These are phyloP conservation scores for Calonectria montana DNA, from an alignment of 2,329 filamentous ascomycete species.

Conservation along the genomic window DNA sequence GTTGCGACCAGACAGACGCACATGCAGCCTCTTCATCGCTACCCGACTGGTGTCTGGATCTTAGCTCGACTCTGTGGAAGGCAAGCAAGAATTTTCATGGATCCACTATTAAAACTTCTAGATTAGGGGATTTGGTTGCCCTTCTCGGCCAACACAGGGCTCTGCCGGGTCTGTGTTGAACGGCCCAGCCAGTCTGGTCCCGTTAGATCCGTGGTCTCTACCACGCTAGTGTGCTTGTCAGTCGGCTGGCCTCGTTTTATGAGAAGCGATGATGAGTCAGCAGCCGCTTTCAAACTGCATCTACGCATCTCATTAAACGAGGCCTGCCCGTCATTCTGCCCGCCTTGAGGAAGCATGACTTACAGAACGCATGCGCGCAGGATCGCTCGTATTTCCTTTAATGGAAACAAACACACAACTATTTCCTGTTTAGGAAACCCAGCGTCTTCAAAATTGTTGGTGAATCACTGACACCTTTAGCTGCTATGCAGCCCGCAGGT, in stretches of 20 bases:
- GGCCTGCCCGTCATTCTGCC: neutral
- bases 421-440: neutral
- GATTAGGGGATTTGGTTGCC: neutral
- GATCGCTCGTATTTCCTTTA: neutral
- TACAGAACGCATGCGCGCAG: neutral
- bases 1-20: slow-evolving; percentile 6
- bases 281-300: neutral
- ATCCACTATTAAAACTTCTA: neutral
- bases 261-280: neutral
- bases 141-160: neutral
- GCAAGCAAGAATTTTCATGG: neutral
- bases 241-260: neutral
- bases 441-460: neutral
- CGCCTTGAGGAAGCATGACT: neutral
- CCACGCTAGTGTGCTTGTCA: neutral
- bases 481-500: neutral
- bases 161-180: neutral
- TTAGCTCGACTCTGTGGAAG: neutral
- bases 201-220: neutral
- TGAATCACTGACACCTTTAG: neutral
- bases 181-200: neutral
- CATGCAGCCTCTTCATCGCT: slow-evolving; percentile 4
- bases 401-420: neutral
- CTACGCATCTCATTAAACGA: neutral
- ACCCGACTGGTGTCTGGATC: neutral